These are phyloP conservation scores for Phialophora chinensis DNA, from an alignment of 2,329 filamentous ascomycete genomes.

Conservation along the genomic window DNA sequence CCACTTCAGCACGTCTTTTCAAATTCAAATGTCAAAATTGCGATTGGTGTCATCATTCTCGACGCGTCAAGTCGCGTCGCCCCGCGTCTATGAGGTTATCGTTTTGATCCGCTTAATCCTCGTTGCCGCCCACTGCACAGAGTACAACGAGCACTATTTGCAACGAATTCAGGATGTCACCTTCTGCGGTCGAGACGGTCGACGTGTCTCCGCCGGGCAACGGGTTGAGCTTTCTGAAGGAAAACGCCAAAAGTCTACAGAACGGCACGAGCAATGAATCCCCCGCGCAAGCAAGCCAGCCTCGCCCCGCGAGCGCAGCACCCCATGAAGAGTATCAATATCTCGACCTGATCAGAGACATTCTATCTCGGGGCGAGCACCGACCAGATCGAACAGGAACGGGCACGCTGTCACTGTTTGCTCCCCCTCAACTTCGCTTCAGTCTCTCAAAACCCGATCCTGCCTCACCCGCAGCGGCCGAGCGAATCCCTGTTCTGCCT, in stretches of 20 bases:
- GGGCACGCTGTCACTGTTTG: constrained; percentile 88
- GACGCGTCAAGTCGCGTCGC: constrained; percentile 22
- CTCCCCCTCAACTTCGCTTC: constrained; percentile 85
- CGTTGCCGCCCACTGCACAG: neutral
- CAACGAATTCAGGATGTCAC: constrained; percentile 27
- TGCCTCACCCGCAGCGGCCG: constrained; percentile 43
- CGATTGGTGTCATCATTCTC: constrained; percentile 7
- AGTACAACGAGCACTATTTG: neutral
- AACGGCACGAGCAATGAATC: constrained; percentile 15
- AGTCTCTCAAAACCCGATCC: constrained; percentile 67
- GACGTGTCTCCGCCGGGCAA: constrained; percentile 24
- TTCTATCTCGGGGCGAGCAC: constrained; percentile 81
- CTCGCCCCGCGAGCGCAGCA: constrained; percentile 5
- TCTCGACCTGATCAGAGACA: constrained; percentile 83
- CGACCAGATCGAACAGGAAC: constrained; percentile 93
- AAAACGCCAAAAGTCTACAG: constrained; percentile 32
- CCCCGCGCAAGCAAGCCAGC: neutral
- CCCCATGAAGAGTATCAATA: constrained; percentile 92
- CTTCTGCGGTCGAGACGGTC: constrained; percentile 30
- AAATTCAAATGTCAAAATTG: neutral
- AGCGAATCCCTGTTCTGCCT: constrained; percentile 72
- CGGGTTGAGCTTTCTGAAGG: constrained; percentile 35
- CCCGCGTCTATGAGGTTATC: too few relatives aligned
- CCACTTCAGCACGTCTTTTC: neutral
- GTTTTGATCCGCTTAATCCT: neutral